Evolutionary conservation across 108 stramenopile species (phyloP).

Genomic region (Hondaea fermentalgiana): DNA sequence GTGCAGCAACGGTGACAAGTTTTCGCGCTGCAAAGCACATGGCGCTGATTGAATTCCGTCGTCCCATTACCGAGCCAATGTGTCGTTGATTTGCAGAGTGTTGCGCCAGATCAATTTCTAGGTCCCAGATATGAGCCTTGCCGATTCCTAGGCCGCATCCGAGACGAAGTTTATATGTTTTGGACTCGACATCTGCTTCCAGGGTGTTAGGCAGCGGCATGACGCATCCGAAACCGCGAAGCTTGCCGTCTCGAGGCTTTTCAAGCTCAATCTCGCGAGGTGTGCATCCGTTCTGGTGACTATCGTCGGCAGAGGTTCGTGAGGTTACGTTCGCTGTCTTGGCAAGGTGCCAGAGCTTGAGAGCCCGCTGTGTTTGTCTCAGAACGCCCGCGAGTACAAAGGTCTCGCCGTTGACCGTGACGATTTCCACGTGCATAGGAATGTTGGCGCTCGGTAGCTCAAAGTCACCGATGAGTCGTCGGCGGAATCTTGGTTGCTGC

Average conservation of each 20-base stretch:
- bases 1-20: neutral
- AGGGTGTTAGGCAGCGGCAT: neutral
- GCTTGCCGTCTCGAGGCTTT: neutral
- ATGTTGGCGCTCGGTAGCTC: neutral
- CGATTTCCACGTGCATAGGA: neutral
- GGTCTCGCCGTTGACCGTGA: neutral
- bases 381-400: neutral
- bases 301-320: neutral
- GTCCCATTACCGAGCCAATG: neutral
- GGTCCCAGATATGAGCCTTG: constrained; percentile 2
- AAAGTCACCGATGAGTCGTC: neutral
- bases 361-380: neutral
- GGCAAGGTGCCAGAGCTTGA: neutral
- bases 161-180: neutral
- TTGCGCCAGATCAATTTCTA: neutral
- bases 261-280: neutral
- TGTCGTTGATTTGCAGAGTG: neutral
- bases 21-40: neutral
- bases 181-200: neutral
- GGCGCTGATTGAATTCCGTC: neutral
- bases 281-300: neutral
- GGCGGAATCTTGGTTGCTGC: neutral
- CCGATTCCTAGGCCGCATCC: neutral
- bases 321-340: neutral
- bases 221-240: neutral